Percentiles rank a stretch among this genome's conserved stretches.
These are phyloP conservation scores for Saccharum hybrid DNA, from an alignment of 202 grass and related monocot species.

Conservation along the genomic window DNA sequence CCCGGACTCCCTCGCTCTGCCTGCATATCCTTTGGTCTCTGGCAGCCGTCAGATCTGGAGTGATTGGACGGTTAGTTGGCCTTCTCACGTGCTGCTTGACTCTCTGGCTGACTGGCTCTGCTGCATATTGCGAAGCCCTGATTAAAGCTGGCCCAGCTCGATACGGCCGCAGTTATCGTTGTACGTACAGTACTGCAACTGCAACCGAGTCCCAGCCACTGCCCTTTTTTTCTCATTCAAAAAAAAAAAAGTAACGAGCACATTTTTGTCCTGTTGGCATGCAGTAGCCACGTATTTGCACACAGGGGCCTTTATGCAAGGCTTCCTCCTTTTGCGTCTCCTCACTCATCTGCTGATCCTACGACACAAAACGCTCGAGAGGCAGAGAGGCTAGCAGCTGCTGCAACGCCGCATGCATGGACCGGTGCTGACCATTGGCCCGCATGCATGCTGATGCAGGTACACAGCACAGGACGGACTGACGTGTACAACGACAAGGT, in stretches of 20 bases:
- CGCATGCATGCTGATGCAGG: neutral
- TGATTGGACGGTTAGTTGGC: slow-evolving; percentile 47
- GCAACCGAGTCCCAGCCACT: slow-evolving; percentile 24
- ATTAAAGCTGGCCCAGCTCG: slow-evolving; percentile 51
- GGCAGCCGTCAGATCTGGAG: slow-evolving; percentile 48
- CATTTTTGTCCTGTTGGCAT: neutral
- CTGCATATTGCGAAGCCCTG: neutral
- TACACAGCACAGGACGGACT: neutral
- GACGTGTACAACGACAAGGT: neutral
- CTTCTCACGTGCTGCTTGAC: slow-evolving; percentile 48
- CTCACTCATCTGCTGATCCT: neutral
- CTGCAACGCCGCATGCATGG: neutral
- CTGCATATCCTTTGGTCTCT: slow-evolving; percentile 39
- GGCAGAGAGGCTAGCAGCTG: too few species aligned
- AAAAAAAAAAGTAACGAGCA: neutral
- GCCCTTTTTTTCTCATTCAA: neutral
- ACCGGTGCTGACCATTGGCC: neutral
- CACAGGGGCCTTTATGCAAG: slow-evolving; percentile 27
- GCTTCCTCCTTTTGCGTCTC: slow-evolving; percentile 48
- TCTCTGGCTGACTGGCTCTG: neutral
- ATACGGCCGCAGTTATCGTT: slow-evolving; percentile 33
- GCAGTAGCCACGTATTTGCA: slow-evolving; percentile 18
- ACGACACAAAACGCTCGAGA: neutral
- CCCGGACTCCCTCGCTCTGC: neutral
- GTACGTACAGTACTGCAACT: slow-evolving; percentile 23